Percentiles rank a stretch among this genome's conserved stretches.
Conservation (phyloP, 2,329 filamentous ascomycete genomes). For the Apiospora arundinis region DNA sequence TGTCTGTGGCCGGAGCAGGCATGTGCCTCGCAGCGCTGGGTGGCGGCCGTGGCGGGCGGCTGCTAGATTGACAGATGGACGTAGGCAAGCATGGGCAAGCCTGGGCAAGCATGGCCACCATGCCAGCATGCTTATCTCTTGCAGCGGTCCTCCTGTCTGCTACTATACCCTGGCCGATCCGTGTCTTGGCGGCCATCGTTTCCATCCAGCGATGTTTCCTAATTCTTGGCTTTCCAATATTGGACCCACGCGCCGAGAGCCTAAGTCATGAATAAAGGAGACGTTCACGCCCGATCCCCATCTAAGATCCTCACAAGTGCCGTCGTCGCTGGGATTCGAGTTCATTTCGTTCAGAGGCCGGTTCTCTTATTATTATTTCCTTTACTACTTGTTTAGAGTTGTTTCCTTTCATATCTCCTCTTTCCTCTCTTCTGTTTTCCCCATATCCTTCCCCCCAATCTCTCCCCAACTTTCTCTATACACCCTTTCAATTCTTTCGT, state of each 20-base stretch:
- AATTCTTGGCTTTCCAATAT: conserved; percentile 13
- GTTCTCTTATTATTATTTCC: conserved; percentile 25
- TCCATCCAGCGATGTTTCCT: conserved; percentile 16
- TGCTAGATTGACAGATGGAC: not conserved
- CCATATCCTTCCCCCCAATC: not conserved
- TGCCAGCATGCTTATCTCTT: conserved; percentile 7
- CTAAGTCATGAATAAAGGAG: conserved; percentile 18
- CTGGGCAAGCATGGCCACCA: not conserved
- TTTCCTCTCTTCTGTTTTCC: conserved; percentile 3
- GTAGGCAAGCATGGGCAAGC: not conserved
- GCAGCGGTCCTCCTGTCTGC: conserved; percentile 1
- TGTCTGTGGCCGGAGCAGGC: not conserved
- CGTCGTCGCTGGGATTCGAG: conserved; percentile 11
- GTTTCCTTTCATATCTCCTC: not conserved
- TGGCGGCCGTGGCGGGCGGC: not conserved
- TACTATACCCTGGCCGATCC: conserved; percentile 17
- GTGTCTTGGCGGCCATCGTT: conserved; percentile 11
- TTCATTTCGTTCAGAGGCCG: conserved; percentile 18
- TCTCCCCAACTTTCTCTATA: not conserved
- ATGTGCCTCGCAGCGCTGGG: not conserved
- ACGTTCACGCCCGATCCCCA: conserved; percentile 9
- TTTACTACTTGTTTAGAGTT: conserved; percentile 8
- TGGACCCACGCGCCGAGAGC: conserved; percentile 17
- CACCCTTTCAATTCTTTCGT: not conserved
- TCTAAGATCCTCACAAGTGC: conserved; percentile 4